Percentiles rank a stretch among this genome's conserved stretches.
Evolutionary conservation across 495 filamentous ascomycete species (phyloP).

Genomic region (Penicillium samsonianum): DNA sequence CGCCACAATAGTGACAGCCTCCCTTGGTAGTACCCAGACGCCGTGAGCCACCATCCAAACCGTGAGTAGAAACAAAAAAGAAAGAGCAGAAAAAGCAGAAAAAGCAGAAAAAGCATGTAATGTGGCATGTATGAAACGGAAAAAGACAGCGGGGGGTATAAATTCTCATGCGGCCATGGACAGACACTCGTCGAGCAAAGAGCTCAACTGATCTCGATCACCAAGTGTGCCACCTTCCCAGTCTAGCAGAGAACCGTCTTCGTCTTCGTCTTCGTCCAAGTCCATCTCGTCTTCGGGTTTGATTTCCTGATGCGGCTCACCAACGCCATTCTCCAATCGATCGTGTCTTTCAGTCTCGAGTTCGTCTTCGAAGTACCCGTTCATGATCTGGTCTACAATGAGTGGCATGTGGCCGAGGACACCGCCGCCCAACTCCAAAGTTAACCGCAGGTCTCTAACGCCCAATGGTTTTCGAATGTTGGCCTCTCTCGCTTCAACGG

Average conservation of each 20-base stretch:
- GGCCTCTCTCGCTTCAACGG: constrained; percentile 70
- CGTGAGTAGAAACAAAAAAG: constrained; percentile 23
- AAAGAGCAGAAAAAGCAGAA: constrained; percentile 14
- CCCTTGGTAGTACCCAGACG: constrained; percentile 28
- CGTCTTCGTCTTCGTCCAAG: constrained; percentile 54
- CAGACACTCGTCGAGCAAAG: constrained; percentile 66
- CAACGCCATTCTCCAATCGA: constrained; percentile 40
- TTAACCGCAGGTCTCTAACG: constrained; percentile 76
- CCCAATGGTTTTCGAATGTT: constrained; percentile 65
- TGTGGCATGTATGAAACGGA: constrained; percentile 13
- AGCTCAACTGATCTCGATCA: constrained; percentile 65
- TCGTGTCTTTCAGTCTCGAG: constrained; percentile 59
- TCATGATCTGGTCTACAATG: constrained; percentile 68
- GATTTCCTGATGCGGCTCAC: constrained; percentile 39
- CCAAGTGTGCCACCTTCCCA: constrained; percentile 72
- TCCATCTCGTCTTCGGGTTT: constrained; percentile 59
- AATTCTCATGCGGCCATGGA: constrained; percentile 48
- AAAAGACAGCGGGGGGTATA: constrained; percentile 16
- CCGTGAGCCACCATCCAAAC: constrained; percentile 27
- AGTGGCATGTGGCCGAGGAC: constrained; percentile 76
- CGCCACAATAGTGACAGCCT: constrained; percentile 11
- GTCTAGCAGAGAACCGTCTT: constrained; percentile 41
- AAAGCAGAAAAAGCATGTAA: constrained; percentile 11
- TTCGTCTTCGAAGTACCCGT: constrained; percentile 73
- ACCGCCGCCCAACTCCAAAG: constrained; percentile 71